Base-by-base conservation (phyloP, 768 basidiomycete genomes). In the Chalciporus pseudorubinellus region DNA sequence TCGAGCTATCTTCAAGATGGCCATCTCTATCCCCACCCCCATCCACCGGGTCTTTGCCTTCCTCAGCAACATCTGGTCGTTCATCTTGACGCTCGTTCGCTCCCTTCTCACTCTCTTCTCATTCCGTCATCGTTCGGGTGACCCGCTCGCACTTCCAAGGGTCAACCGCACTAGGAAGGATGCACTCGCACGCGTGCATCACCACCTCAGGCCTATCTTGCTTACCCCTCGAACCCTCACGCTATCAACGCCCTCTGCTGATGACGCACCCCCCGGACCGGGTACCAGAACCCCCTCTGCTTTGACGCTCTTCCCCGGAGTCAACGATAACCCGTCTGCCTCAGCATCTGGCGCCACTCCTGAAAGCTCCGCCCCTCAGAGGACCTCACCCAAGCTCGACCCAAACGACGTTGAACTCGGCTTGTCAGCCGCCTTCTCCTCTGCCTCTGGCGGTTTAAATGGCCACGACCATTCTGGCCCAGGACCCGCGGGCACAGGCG, bases 51-150 rank as follows among this genome's bases (percentile, higher is more conserved):
- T 58, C n/a, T 44, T 44, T 16, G 48, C 58, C 42, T 63, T 64
- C 29, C 19, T 68, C 26, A 44, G 38, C 56, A 41, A 29, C 33
- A 38, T 61, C 44, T 69, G 62, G 64, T 55, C 59, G 40, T 56
- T 59, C 53, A 33, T 66, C 43, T 48, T 56, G 49, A 64, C 62
- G 39, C 67, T 67, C 59, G 64, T 62, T 48, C 65, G 46, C 39
- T 69, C 67, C 11, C 41, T 66, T 14, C 21, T 57, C 57, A 53
- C 57, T 0, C 50, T 67, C 51, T 62, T 67, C 44, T 57, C 51
- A 3, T 39, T 43, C 22, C 49, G 47, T 19, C 55, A 56, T 34
- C 57, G 53, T 38, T 19, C 64, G 0, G 20, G 53, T 8, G 53
- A 60, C n/a, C 46, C 62, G 0, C 44, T 58, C 24, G 2, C 52